phyloP scores from a whole-genome alignment of 1,284 basidiomycete genomes.

The Malassezia globosa region DNA sequence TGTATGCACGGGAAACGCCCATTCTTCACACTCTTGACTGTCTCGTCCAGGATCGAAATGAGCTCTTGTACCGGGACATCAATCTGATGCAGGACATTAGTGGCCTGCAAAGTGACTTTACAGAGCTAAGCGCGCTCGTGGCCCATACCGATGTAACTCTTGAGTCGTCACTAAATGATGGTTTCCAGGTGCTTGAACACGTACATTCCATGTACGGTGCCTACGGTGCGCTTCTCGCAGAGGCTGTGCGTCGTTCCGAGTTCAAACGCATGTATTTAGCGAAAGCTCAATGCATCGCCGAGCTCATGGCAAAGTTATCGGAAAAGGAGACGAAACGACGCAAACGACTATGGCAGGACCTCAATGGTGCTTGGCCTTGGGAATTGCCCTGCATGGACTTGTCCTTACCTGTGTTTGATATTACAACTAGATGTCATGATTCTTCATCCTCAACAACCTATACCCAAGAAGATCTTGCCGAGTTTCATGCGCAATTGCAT shows the following conservation, averaged over 20 bases:
- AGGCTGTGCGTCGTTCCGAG: slow-evolving; percentile 77
- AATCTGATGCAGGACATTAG: slow-evolving; percentile 41
- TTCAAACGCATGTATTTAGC: slow-evolving; percentile 51
- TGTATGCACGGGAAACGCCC: slow-evolving; percentile 30
- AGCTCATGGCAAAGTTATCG: slow-evolving; percentile 41
- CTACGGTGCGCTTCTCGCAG: slow-evolving; percentile 81
- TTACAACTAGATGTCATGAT: slow-evolving; percentile 28
- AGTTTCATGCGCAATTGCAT: slow-evolving; percentile 27
- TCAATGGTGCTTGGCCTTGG: slow-evolving; percentile 34
- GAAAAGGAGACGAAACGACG: slow-evolving; percentile 32
- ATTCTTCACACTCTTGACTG: slow-evolving; percentile 27
- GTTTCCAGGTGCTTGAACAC: slow-evolving; percentile 77
- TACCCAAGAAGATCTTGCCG: slow-evolving; percentile 24
- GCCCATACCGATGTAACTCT: slow-evolving; percentile 32
- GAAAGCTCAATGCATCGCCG: slow-evolving; percentile 36
- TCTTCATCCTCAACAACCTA: slow-evolving; percentile 12
- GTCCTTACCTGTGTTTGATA: slow-evolving; percentile 33
- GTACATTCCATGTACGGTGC: slow-evolving; percentile 82
- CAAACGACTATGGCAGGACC: slow-evolving; percentile 23
- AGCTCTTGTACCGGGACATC: slow-evolving; percentile 34
- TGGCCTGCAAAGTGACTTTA: slow-evolving; percentile 42
- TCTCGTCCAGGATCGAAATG: slow-evolving; percentile 39
- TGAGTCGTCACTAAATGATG: slow-evolving; percentile 50
- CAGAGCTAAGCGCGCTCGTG: slow-evolving; percentile 28
- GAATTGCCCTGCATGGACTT: slow-evolving; percentile 34